These are phyloP conservation scores for Apiospora koreana DNA, from an alignment of 2,329 filamentous ascomycete genomes.

Conservation along the genomic window DNA sequence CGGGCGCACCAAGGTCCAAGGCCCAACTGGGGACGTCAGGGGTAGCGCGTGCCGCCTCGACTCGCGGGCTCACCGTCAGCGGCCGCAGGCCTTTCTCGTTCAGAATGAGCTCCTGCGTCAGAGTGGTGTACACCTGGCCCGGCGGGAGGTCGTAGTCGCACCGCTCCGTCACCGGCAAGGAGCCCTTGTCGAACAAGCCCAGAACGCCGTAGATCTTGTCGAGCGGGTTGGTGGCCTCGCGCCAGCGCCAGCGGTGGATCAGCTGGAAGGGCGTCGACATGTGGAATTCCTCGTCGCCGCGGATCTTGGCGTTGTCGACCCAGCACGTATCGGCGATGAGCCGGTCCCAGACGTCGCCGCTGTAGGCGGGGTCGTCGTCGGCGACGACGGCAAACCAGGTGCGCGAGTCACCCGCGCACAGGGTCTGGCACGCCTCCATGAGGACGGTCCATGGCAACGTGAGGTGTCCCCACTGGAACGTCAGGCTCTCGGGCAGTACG, in stretches of 20 bases:
- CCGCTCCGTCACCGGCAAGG: neutral
- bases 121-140: neutral
- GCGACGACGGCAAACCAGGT: neutral
- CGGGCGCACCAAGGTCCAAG: neutral
- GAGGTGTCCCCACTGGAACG: neutral
- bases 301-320: neutral
- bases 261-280: neutral
- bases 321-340: neutral
- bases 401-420: neutral
- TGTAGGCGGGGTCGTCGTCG: neutral
- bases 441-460: neutral
- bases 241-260: neutral
- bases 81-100: neutral
- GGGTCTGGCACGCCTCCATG: conserved; percentile 21
- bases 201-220: neutral
- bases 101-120: neutral
- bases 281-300: neutral
- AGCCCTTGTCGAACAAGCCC: neutral
- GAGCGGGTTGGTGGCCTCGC: neutral
- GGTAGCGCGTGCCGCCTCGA: neutral
- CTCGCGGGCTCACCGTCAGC: neutral
- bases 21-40: neutral
- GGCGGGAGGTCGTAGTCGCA: neutral
- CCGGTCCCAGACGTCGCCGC: neutral
- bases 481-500: neutral